phyloP scores from a whole-genome alignment of 1,284 basidiomycete species.

The Xerocomus amazonicus region DNA sequence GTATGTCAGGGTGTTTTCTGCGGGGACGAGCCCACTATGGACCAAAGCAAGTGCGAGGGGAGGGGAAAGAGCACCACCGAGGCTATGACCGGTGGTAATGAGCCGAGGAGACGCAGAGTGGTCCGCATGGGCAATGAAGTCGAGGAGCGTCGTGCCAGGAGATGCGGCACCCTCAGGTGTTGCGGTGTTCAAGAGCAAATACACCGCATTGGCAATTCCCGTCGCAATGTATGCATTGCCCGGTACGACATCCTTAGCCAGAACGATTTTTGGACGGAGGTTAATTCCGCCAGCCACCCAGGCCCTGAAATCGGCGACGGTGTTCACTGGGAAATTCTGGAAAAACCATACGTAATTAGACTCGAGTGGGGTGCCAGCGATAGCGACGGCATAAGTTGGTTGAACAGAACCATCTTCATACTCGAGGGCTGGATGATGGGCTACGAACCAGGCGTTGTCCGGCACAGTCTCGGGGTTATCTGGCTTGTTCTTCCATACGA shows the following conservation, averaged over 20 bases:
- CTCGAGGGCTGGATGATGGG: conserved; percentile 8
- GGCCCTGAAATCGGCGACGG: conserved; percentile 12
- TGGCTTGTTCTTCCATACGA: conserved; percentile 17
- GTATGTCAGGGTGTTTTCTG: conserved; percentile 3
- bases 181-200: too few relatives aligned
- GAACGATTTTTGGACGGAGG: not conserved
- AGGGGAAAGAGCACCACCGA: conserved; percentile 11
- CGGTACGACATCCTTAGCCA: not conserved
- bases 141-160: too few relatives aligned
- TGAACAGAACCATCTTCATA: conserved; percentile 13
- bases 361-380: conserved; percentile 10
- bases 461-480: conserved; percentile 4
- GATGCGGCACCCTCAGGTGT: too few relatives aligned
- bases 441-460: conserved; percentile 20
- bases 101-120: not conserved
- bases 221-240: not conserved
- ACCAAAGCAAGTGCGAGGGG: conserved; percentile 11
- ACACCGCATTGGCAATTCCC: too few relatives aligned
- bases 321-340: conserved; percentile 1
- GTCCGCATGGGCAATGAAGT: too few relatives aligned
- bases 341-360: not conserved
- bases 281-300: conserved; percentile 7
- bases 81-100: conserved; percentile 10
- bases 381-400: conserved; percentile 12
- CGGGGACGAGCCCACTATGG: not conserved